Percentiles rank a stretch among this genome's conserved stretches.
These are phyloP conservation scores for Diplogelasinospora grovesii DNA, from an alignment of 495 filamentous ascomycete species.

Conservation along the genomic window DNA sequence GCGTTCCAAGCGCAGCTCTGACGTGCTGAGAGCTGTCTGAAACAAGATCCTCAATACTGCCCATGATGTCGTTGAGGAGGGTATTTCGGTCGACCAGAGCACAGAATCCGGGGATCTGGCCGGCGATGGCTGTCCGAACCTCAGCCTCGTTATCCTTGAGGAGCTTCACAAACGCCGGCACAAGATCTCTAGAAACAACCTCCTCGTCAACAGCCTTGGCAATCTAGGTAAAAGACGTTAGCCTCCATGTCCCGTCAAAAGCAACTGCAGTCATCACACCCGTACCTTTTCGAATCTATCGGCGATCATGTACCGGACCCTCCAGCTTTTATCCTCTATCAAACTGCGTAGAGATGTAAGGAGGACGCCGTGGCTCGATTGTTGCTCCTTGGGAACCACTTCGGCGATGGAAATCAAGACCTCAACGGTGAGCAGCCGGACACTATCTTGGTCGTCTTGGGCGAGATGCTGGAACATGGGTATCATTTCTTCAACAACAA, in stretches of 20 bases:
- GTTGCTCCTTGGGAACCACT: conserved; percentile 95
- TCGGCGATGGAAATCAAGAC: conserved; percentile 95
- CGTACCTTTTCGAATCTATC: conserved; percentile 94
- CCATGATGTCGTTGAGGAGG: conserved; percentile 94
- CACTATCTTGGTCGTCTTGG: conserved; percentile 93
- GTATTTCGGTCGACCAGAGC: conserved; percentile 75
- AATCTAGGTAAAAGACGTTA: conserved; percentile 51
- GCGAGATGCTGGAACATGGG: conserved; percentile 96
- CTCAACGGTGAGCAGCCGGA: conserved; percentile 91
- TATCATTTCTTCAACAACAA: conserved; percentile 98
- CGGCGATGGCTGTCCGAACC: conserved; percentile 93
- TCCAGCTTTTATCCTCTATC: conserved; percentile 99
- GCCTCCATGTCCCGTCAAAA: not conserved
- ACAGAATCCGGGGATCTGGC: conserved; percentile 97
- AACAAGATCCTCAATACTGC: conserved; percentile 89
- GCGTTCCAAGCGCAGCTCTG: conserved; percentile 87
- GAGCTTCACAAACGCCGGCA: conserved; percentile 94
- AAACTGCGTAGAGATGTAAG: conserved; percentile 82
- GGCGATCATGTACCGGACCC: conserved; percentile 98
- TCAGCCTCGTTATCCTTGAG: conserved; percentile 96
- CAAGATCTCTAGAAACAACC: conserved; percentile 86
- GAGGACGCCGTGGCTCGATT: conserved; percentile 88
- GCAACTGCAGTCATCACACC: not conserved
- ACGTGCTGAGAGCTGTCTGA: conserved; percentile 96
- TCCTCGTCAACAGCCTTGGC: conserved; percentile 98